Percentiles rank a stretch among this genome's conserved stretches.
phyloP scores from a whole-genome alignment of 2,329 filamentous ascomycete species.

The Calonectria crousiana region DNA sequence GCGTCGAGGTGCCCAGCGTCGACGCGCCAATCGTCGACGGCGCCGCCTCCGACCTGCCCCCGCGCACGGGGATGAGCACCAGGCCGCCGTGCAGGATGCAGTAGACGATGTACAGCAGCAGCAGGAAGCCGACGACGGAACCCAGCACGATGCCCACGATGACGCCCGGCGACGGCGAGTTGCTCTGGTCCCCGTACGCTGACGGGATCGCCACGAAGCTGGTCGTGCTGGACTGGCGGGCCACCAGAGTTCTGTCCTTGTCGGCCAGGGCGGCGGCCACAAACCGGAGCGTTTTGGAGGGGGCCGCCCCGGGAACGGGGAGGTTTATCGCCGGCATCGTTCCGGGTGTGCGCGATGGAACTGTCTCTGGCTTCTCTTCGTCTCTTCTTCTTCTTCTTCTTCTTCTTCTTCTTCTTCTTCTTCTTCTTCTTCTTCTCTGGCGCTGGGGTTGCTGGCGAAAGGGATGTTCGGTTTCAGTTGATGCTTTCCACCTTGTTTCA shows the following conservation, averaged over 20 bases:
- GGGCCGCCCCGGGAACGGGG: constrained; percentile 15
- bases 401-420: neutral
- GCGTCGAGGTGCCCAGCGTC: constrained; percentile 6
- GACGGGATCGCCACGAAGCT: constrained; percentile 50
- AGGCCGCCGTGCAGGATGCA: constrained; percentile 60
- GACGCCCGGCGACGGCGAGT: constrained; percentile 57
- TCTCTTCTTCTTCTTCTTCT: neutral
- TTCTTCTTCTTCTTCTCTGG: neutral
- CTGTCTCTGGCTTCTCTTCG: neutral
- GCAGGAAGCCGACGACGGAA: constrained; percentile 62
- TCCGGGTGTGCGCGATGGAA: neutral
- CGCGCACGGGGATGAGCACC: constrained; percentile 40
- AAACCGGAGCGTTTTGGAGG: constrained; percentile 29
- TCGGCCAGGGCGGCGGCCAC: neutral
- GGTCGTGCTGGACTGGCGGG: constrained; percentile 35
- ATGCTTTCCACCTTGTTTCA: neutral
- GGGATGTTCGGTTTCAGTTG: neutral
- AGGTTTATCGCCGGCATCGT: constrained; percentile 20
- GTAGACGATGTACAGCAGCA: constrained; percentile 66
- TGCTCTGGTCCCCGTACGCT: constrained; percentile 50
- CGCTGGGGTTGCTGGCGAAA: neutral
- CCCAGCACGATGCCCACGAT: constrained; percentile 60
- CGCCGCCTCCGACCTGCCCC: constrained; percentile 26
- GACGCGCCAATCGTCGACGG: constrained; percentile 7
- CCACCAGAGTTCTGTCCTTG: constrained; percentile 27